Evolutionary conservation across 352 stramenopile genomes (phyloP), one percentile per base, ranked within the genome.

Genomic region (Aphanomyces invadans): DNA sequence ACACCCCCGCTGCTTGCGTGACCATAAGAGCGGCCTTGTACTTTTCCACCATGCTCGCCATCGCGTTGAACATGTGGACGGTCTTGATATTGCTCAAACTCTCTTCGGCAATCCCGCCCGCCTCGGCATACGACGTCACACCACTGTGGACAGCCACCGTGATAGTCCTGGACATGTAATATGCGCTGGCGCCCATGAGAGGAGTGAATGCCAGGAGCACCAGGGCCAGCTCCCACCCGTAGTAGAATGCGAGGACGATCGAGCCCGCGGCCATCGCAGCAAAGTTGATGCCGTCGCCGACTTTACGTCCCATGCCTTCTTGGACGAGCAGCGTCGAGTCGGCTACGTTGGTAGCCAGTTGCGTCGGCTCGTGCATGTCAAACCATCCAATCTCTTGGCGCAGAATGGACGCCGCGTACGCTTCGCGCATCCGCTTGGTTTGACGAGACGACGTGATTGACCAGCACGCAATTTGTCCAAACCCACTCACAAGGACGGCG

Each of bases 61-160:
- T 78, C 1, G 82, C 73, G 63, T 88, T 89, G 73, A 91, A 88
- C 74, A 86, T 83, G 75, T 89, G 77, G 33, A 93, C 83, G 0
- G 83, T 92, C 26, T 81, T 80, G 4, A 89, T 75, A 51, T 89
- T 92, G 48, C 77, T 73, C 28, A 92, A 71, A 1, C 78, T 71
- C 38, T 92, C 86, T 54, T 95, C 81, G 0, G 81, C 81, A n/a
- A 92, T 64, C 0, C 80, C 76, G 28, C 83, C 84, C 28, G 81
- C 83, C 51, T 89, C 73, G 17, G 70, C 76, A 52, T 89, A 89
- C 48, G 79, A 82, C 28, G 88, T 73, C 11, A 87, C 75, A 28
- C 74, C 75, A 4, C 62, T 65, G 28, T 90, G 76, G 1, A 76
- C 85, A 5, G 81, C 74, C 0, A 66, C 70, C 0, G 78, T 70